Conservation (phyloP, 306 rosid genomes). For the Cajanus cajan region DNA sequence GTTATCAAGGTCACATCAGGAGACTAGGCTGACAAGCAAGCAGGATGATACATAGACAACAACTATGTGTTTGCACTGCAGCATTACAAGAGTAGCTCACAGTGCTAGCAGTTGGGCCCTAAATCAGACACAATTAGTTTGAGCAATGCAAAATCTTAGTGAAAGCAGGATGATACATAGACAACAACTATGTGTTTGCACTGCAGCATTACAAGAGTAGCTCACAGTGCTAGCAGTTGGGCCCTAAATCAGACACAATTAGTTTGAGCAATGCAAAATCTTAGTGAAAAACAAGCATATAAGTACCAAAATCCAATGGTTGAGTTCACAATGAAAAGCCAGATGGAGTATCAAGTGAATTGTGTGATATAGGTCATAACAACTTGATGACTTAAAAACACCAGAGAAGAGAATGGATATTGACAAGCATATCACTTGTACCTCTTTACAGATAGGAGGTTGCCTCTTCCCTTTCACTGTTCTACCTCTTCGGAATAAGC, state of each 20-base stretch:
- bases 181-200: background rate
- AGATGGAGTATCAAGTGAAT: slow-evolving; percentile 9
- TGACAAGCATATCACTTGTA: slow-evolving; percentile 35
- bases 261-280: background rate
- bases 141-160: background rate
- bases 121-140: slow-evolving; percentile 8
- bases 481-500: slow-evolving; percentile 83
- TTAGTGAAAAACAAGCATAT: slow-evolving; percentile 10
- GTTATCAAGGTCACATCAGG: slow-evolving; percentile 2
- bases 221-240: background rate
- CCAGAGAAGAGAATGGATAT: background rate
- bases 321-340: background rate
- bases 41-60: background rate
- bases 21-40: slow-evolving; percentile 14
- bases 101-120: background rate
- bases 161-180: background rate
- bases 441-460: slow-evolving; percentile 92
- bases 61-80: background rate
- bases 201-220: background rate
- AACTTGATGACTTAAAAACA: slow-evolving; percentile 9
- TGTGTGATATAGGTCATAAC: slow-evolving; percentile 3
- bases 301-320: slow-evolving; percentile 12
- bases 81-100: background rate
- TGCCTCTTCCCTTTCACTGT: slow-evolving; percentile 77
- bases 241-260: background rate